Evolutionary conservation across 371 early-diverging fungal species (phyloP).

Genomic region (Mortierella sp.): DNA sequence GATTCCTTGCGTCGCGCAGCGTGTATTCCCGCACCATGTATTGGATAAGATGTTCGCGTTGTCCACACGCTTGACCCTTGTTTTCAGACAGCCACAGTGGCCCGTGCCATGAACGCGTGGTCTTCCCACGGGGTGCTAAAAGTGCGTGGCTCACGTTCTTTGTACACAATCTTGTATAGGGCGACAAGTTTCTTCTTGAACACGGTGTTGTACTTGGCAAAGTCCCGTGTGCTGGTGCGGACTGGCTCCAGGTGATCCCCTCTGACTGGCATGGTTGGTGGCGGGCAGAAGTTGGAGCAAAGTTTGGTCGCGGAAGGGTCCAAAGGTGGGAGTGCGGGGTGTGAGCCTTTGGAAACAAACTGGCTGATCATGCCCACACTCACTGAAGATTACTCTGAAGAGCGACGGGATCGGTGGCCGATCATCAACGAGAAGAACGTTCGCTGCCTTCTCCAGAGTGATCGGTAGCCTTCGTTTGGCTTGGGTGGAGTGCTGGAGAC

Average conservation of each 20-base stretch:
- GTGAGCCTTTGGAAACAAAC: too few species aligned
- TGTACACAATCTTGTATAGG: not conserved
- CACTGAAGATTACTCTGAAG: too few species aligned
- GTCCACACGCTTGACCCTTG: not conserved
- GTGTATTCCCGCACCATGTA: not conserved
- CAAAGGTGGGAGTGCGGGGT: too few species aligned
- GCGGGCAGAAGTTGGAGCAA: not conserved
- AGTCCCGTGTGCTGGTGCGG: not conserved
- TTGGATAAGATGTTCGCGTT: not conserved
- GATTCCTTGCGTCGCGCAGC: slow-evolving; percentile 2
- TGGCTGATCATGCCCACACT: too few species aligned
- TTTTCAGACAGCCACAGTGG: not conserved
- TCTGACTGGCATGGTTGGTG: not conserved
- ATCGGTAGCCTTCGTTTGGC: too few species aligned
- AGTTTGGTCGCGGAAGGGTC: not conserved
- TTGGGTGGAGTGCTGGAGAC: too few species aligned
- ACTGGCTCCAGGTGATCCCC: not conserved
- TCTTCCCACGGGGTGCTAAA: not conserved
- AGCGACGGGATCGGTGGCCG: too few species aligned
- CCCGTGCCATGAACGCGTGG: slow-evolving; percentile 3
- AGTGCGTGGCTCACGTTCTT: not conserved
- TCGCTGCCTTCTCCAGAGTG: too few species aligned
- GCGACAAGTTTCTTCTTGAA: not conserved
- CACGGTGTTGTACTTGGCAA: not conserved
- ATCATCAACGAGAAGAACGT: too few species aligned